Evolutionary conservation across 768 basidiomycete genomes (phyloP).

Genomic region (Symmetrospora coprosmae): DNA sequence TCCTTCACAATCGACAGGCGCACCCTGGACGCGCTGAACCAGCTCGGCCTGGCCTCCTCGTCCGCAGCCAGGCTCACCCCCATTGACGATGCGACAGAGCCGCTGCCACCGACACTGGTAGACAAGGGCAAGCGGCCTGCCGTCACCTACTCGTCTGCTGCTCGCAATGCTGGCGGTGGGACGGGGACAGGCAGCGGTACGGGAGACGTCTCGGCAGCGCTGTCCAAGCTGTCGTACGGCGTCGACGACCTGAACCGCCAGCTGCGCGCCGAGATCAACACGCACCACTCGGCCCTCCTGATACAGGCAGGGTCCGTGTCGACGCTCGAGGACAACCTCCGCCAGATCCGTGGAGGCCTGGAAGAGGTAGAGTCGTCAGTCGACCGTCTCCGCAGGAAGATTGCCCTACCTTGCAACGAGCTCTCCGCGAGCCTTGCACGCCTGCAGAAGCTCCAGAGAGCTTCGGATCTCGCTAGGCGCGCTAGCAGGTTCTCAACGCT

Average conservation of each 20-base stretch:
- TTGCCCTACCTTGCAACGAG: constrained; percentile 65
- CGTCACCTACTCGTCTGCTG: too few species aligned
- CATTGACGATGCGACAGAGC: too few species aligned
- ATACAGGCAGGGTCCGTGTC: constrained; percentile 63
- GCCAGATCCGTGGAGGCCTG: constrained; percentile 54
- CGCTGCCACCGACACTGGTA: too few species aligned
- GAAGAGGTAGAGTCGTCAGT: constrained; percentile 60
- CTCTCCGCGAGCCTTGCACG: constrained; percentile 57
- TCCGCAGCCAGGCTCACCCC: too few species aligned
- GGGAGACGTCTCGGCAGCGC: constrained; percentile 66
- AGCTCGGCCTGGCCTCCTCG: too few species aligned
- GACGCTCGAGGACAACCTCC: constrained; percentile 55
- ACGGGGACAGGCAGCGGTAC: constrained; percentile 40
- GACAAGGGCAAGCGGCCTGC: too few species aligned
- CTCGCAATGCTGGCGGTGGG: too few species aligned
- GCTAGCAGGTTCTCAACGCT: constrained; percentile 72
- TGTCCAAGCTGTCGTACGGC: constrained; percentile 69
- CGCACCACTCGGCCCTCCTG: constrained; percentile 68
- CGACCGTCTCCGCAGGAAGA: constrained; percentile 63
- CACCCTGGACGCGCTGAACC: too few species aligned
- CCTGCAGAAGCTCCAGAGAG: constrained; percentile 64
- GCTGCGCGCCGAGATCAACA: constrained; percentile 55
- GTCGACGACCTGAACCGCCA: constrained; percentile 87
- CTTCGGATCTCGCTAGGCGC: constrained; percentile 68
- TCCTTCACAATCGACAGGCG: too few species aligned